phyloP scores from a whole-genome alignment of 2,329 filamentous ascomycete species.

The Paecilomyces sp. region DNA sequence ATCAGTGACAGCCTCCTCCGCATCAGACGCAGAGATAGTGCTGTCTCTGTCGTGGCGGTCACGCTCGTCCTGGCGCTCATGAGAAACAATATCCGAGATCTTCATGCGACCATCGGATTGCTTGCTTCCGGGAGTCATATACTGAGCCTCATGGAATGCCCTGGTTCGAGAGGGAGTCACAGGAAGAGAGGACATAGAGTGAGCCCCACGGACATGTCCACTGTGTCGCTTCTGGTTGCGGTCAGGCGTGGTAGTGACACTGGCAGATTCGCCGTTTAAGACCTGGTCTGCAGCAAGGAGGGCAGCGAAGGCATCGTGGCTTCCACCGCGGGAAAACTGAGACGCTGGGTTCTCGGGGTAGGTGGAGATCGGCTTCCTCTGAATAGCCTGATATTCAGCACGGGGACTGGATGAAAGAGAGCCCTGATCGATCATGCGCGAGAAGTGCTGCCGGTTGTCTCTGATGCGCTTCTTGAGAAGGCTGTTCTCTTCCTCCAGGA shows the following conservation, averaged over 20 bases:
- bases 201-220: conserved; percentile 66
- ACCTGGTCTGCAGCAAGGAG: conserved; percentile 69
- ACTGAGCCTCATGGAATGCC: conserved; percentile 42
- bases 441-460: conserved; percentile 83
- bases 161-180: conserved; percentile 61
- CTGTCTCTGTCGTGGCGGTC: conserved; percentile 71
- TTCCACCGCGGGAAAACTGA: conserved; percentile 42
- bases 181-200: conserved; percentile 79
- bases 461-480: conserved; percentile 76
- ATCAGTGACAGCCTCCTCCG: conserved; percentile 48
- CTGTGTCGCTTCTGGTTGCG: conserved; percentile 42
- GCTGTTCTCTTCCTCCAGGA: conserved; percentile 67
- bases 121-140: conserved; percentile 55
- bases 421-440: conserved; percentile 68
- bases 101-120: conserved; percentile 35
- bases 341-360: conserved; percentile 33
- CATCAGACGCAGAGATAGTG: conserved; percentile 66
- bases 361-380: conserved; percentile 34
- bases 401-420: conserved; percentile 57
- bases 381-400: conserved; percentile 39
- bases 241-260: conserved; percentile 61
- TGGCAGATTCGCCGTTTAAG: conserved; percentile 68
- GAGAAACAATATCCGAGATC: conserved; percentile 18
- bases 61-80: conserved; percentile 28
- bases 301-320: conserved; percentile 64